These are phyloP conservation scores for Fusarium temperatum DNA, from an alignment of 2,329 filamentous ascomycete genomes.

Conservation along the genomic window DNA sequence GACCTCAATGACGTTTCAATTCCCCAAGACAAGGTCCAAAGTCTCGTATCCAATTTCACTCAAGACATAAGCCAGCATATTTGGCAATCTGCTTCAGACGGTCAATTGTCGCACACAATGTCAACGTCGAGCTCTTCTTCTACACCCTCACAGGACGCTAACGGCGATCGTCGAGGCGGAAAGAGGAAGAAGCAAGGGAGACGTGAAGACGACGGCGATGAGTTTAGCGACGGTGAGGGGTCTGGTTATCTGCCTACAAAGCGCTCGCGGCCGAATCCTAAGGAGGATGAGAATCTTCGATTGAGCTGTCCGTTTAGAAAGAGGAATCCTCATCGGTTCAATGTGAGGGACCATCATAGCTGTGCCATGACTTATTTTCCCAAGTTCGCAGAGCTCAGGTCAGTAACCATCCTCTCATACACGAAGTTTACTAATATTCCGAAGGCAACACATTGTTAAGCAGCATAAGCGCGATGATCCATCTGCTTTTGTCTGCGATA, in stretches of 20 bases:
- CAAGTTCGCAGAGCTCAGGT: conserved; percentile 54
- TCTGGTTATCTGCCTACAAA: conserved; percentile 44
- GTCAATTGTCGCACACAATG: conserved; percentile 43
- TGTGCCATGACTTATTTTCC: conserved; percentile 56
- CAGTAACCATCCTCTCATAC: background rate
- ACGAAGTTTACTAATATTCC: background rate
- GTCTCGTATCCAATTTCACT: conserved; percentile 46
- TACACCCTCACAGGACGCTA: conserved; percentile 43
- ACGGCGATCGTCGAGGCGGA: conserved; percentile 37
- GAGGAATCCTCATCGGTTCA: conserved; percentile 56
- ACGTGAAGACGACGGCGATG: conserved; percentile 47
- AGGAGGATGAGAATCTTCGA: conserved; percentile 51
- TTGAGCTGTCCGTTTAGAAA: conserved; percentile 57
- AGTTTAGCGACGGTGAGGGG: conserved; percentile 48
- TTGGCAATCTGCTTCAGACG: conserved; percentile 44
- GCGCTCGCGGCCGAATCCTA: conserved; percentile 44
- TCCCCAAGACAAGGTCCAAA: conserved; percentile 41
- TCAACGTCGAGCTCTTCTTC: conserved; percentile 46
- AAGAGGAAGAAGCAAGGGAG: conserved; percentile 49
- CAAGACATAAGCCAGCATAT: conserved; percentile 47
- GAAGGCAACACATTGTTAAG: conserved; percentile 54
- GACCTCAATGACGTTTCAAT: conserved; percentile 48
- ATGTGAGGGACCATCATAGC: conserved; percentile 55
- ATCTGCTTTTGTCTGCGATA: conserved; percentile 52
- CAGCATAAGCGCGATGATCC: conserved; percentile 54